phyloP scores from a whole-genome alignment of 176 grass and related monocot genomes.

The Pharus latifolius region DNA sequence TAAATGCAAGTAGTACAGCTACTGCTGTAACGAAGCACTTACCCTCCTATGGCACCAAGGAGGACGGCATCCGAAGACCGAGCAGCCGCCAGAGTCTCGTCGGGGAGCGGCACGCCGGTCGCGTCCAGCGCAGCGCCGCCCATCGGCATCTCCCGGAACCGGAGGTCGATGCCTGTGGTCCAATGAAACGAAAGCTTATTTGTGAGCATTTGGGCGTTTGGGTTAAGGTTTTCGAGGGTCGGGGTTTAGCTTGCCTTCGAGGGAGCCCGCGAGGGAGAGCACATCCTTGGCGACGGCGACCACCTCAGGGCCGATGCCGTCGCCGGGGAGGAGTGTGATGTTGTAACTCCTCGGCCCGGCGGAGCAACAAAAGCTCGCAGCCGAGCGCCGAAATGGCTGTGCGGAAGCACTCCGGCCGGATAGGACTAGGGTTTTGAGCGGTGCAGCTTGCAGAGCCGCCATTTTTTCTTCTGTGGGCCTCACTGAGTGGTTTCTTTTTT shows the following conservation, averaged over 20 bases:
- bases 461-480: not conserved
- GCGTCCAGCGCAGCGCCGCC: slow-evolving; percentile 59
- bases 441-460: slow-evolving; percentile 29
- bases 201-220: not conserved
- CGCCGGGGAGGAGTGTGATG: slow-evolving; percentile 76
- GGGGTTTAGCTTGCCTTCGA: slow-evolving; percentile 32
- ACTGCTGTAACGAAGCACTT: not conserved
- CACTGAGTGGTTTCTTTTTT: no score
- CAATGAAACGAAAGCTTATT: not conserved
- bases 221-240: not conserved
- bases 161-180: slow-evolving; percentile 48
- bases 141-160: slow-evolving; percentile 55
- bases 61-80: slow-evolving; percentile 57
- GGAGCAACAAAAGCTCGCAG: slow-evolving; percentile 19
- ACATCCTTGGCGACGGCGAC: slow-evolving; percentile 86
- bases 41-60: slow-evolving; percentile 71
- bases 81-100: slow-evolving; percentile 51
- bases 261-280: slow-evolving; percentile 52
- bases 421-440: slow-evolving; percentile 27
- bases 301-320: slow-evolving; percentile 94
- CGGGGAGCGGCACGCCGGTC: slow-evolving; percentile 60
- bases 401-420: not conserved
- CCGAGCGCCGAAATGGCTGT: not conserved
- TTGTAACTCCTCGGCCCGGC: slow-evolving; percentile 38
- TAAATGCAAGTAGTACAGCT: not conserved